Base-by-base conservation (phyloP, 1,284 basidiomycete genomes). In the Fistulinella cinereoalba region DNA sequence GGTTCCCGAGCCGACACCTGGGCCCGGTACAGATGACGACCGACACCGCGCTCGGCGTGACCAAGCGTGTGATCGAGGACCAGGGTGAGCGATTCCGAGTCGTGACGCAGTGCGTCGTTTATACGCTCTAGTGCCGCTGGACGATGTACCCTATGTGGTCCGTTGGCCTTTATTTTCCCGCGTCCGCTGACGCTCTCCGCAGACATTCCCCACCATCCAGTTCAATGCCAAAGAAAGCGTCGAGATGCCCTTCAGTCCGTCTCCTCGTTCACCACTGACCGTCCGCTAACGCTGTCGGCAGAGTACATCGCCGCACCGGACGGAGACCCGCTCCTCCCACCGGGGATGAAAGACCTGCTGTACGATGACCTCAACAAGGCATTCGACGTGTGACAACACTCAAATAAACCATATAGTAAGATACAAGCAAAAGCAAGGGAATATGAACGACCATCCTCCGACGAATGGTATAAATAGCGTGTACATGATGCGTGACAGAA, bases 21-120 rank as follows among this genome's bases (percentile, higher is more conserved):
- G 92, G 91, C 0, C 73, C 80, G 1, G 74, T 94, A 1, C 96
- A 99, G 67, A 99, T 99, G 96, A 98, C 97, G 23, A 99, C 96
- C 0, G 96, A 99, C 65, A 98, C 96, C 1, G 96, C 96, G 0
- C 74, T 98, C 0, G 92, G 89, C 7, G 95, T 98, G 7, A 94
- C 92, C 0, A 41, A 23, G 51, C 12, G 28, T 13, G 28, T 29
- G 28, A 15, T 29, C 12, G 28, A 15, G n/a, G n/a, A n/a, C n/a
- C n/a, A n/a, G n/a, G n/a, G n/a, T n/a, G n/a, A n/a, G n/a, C n/a
- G n/a, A n/a, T n/a, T n/a, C n/a, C n/a, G n/a, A n/a, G n/a, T n/a
- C n/a, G n/a, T n/a, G n/a, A n/a, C n/a, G n/a, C n/a, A n/a, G n/a
- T n/a, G n/a, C n/a, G n/a, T n/a, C n/a, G n/a, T n/a, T n/a, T n/a